Conservation (phyloP, 2,329 filamentous ascomycete genomes). For the Paracorniculantispora psalliotae region DNA sequence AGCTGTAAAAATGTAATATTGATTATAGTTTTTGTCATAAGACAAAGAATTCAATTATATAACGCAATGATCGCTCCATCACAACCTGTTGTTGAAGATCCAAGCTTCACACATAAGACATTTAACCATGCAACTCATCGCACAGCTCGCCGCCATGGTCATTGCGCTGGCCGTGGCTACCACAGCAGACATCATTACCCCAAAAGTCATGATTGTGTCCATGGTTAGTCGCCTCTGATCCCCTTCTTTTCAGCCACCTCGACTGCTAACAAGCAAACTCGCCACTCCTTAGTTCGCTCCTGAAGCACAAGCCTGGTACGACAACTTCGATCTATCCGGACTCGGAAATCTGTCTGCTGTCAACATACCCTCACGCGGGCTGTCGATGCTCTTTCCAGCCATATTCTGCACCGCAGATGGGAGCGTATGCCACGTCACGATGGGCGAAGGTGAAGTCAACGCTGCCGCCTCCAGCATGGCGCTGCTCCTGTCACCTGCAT, state of each 20-base stretch:
- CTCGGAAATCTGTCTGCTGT: slow-evolving; percentile 51
- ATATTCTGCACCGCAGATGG: slow-evolving; percentile 58
- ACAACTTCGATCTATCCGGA: slow-evolving; percentile 39
- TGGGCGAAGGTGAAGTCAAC: slow-evolving; percentile 70
- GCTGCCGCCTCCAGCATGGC: slow-evolving; percentile 62
- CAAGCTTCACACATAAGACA: background rate
- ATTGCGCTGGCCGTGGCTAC: slow-evolving; percentile 6
- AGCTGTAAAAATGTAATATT: background rate
- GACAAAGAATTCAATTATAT: background rate
- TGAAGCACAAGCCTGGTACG: slow-evolving; percentile 59
- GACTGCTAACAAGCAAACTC: background rate
- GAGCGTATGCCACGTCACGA: slow-evolving; percentile 63
- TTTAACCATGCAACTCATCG: background rate
- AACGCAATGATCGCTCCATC: no score
- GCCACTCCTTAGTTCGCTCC: slow-evolving; percentile 48
- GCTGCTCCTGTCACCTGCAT: slow-evolving; percentile 54
- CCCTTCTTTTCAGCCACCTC: background rate
- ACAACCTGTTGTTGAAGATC: no score
- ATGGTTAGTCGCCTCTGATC: slow-evolving; percentile 42
- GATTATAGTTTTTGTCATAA: background rate
- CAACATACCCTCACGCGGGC: slow-evolving; percentile 55
- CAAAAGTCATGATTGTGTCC: slow-evolving; percentile 59
- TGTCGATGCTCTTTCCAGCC: slow-evolving; percentile 60
- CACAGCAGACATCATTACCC: slow-evolving; percentile 32
- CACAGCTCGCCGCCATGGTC: background rate